These are phyloP conservation scores for Geum urbanum DNA, from an alignment of 306 rosid species.

Conservation along the genomic window DNA sequence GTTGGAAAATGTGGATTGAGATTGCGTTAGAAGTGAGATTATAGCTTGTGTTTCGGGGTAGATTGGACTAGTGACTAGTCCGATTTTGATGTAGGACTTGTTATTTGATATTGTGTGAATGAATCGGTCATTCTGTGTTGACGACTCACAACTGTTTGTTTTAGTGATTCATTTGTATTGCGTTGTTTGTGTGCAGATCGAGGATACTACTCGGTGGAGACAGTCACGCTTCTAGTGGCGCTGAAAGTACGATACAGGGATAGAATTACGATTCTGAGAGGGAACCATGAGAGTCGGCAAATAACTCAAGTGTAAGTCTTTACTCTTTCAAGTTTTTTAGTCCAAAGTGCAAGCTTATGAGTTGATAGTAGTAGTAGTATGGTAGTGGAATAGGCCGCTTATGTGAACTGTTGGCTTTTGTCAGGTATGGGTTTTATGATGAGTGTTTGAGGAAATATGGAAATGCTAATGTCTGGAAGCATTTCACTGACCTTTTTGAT, in stretches of 20 bases:
- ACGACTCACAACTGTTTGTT: background rate
- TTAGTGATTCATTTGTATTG: background rate
- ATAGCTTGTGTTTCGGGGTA: background rate
- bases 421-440: constrained; percentile 94
- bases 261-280: constrained; percentile 96
- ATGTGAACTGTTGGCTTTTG: background rate
- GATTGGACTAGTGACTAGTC: background rate
- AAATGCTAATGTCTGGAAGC: constrained; percentile 97
- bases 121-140: too few species aligned
- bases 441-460: constrained; percentile 99
- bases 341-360: background rate
- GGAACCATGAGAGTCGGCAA: constrained; percentile 97
- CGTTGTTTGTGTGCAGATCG: constrained; percentile 33
- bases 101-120: too few species aligned
- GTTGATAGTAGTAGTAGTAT: background rate
- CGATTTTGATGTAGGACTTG: background rate
- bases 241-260: constrained; percentile 97
- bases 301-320: constrained; percentile 94
- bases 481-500: constrained; percentile 90
- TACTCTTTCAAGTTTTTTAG: background rate
- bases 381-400: background rate
- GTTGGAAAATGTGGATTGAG: background rate
- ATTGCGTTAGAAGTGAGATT: background rate
- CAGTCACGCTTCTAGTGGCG: constrained; percentile 91
- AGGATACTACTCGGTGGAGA: constrained; percentile 86